Conservation (phyloP, 2,329 filamentous ascomycete genomes). For the Penicillium sp. region DNA sequence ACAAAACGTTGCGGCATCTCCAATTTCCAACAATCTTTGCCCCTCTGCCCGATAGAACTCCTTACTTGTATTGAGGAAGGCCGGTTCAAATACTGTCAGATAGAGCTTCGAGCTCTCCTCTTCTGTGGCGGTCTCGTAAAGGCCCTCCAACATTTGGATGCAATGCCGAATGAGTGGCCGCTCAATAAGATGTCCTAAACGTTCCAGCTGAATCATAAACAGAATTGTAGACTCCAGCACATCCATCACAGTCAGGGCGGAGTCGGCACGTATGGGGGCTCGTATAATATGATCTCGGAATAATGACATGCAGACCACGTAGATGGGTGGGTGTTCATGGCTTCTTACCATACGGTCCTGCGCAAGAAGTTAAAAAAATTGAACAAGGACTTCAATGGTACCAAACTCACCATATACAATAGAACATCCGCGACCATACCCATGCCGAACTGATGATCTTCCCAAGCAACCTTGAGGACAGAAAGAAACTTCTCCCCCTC, state of each 20-base stretch:
- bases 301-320: conserved; percentile 77
- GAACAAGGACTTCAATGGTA: background rate
- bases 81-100: conserved; percentile 74
- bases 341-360: conserved; percentile 82
- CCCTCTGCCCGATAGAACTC: conserved; percentile 76
- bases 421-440: conserved; percentile 95
- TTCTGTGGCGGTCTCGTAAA: conserved; percentile 80
- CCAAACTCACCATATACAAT: conserved; percentile 75
- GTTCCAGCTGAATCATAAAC: conserved; percentile 89
- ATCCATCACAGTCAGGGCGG: conserved; percentile 59
- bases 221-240: conserved; percentile 79
- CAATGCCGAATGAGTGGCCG: conserved; percentile 77
- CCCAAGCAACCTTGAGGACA: conserved; percentile 74
- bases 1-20: conserved; percentile 80
- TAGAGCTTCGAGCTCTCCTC: conserved; percentile 79
- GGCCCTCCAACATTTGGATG: conserved; percentile 81
- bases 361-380: conserved; percentile 4
- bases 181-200: conserved; percentile 85
- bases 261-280: conserved; percentile 50
- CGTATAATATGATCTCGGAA: conserved; percentile 84
- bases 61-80: conserved; percentile 69
- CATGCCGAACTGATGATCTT: conserved; percentile 88
- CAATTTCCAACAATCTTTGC: conserved; percentile 68
- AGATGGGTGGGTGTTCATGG: conserved; percentile 72
- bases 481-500: conserved; percentile 81